These are phyloP conservation scores for Claviceps paspali DNA, from an alignment of 2,329 filamentous ascomycete species.

Conservation along the genomic window DNA sequence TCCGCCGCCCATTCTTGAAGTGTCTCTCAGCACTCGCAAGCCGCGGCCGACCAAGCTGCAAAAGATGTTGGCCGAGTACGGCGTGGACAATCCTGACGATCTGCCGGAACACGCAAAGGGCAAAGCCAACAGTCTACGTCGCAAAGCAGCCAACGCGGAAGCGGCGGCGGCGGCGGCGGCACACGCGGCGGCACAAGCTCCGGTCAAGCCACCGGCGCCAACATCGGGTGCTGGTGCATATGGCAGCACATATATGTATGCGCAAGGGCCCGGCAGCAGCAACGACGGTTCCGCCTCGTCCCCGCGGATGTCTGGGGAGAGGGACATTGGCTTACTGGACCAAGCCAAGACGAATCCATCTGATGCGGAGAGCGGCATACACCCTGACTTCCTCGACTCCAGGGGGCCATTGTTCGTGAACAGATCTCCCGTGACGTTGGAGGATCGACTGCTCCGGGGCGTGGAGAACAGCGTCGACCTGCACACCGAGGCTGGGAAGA, in stretches of 20 bases:
- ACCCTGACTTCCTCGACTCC: constrained; percentile 27
- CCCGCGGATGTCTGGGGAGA: not conserved
- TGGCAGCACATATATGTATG: constrained; percentile 13
- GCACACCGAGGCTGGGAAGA: constrained; percentile 29
- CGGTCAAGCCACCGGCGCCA: constrained; percentile 9
- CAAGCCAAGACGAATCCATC: constrained; percentile 21
- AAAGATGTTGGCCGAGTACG: constrained; percentile 79
- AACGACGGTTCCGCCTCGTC: constrained; percentile 7
- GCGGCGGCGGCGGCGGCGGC: constrained; percentile 33
- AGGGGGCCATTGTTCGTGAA: constrained; percentile 28
- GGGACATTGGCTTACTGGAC: constrained; percentile 2
- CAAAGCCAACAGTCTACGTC: constrained; percentile 58
- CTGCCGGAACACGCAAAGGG: constrained; percentile 69
- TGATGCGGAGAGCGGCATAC: constrained; percentile 24
- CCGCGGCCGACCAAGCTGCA: constrained; percentile 93
- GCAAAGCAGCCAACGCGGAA: constrained; percentile 51
- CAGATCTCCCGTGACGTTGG: constrained; percentile 27
- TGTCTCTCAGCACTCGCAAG: constrained; percentile 84
- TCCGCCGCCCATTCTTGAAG: constrained; percentile 70
- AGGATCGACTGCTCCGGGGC: constrained; percentile 35
- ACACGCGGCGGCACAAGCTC: constrained; percentile 11
- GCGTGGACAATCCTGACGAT: constrained; percentile 80
- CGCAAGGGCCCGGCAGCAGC: constrained; percentile 6
- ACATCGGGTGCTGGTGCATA: constrained; percentile 10
- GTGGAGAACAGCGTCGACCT: constrained; percentile 30